Base-by-base conservation (phyloP, 78 protist species). In the Salpingoeca rosetta region DNA sequence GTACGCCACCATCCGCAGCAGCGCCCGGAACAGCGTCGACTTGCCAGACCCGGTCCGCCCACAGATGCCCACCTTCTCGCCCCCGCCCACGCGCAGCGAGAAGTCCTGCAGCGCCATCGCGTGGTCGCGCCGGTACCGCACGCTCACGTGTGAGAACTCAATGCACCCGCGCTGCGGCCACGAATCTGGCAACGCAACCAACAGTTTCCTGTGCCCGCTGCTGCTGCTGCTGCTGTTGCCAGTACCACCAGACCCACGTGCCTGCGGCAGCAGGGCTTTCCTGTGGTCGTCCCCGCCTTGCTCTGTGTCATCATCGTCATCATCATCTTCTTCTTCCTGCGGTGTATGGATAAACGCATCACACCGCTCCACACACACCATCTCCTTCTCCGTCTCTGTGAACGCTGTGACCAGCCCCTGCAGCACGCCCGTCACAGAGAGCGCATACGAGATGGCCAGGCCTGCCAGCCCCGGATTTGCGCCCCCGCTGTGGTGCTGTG, bases 1-100 rank as follows among this genome's bases (percentile, higher is more conserved):
- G 11, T 11, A 26, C 75, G 93, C 96, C 39, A 45, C 84, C 44
- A 96, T 35, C 17, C 98, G 92, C 84, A 96, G 92, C 74, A 95
- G 85, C 17, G 93, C 97, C n/a, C 0, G 43, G 11, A 85, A 3
- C 35, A 91, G 51, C 2, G 88, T 44, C 35, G 76, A 36, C 83
- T 93, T 91, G 43, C 93, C 94, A 0, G 86, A 45, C 12, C 92
- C 92, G 1, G 92, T 90, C 31, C 92, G 79, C 39, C 92, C 92
- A 25, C 44, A 80, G 24, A 90, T 44, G 72, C 96, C 97, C 26
- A 95, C 57, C 90, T 86, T 91, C 89, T 88, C 94, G 27, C 91
- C 88, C 12, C 89, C 76, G 2, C 37, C 37, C 1, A 94, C 44
- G 38, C 1, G 43, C 39, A 91, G n/a, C 26, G 35, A 0, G 73